Percentiles rank a stretch among this genome's conserved stretches.
Evolutionary conservation across 2,329 filamentous ascomycete genomes (phyloP).

Genomic region (Colletotrichum sp.): DNA sequence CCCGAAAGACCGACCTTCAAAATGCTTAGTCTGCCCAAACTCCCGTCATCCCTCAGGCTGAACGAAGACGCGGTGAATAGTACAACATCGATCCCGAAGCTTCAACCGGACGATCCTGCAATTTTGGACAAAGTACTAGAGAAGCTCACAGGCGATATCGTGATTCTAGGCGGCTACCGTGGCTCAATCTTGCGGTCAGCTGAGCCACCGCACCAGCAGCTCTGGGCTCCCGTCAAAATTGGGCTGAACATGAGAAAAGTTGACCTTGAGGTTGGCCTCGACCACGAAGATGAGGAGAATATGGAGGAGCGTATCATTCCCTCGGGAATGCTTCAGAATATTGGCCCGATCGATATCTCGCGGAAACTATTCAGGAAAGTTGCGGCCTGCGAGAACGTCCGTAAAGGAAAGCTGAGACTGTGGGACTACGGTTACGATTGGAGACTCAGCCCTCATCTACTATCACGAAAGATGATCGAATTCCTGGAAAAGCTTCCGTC

Average conservation of each 20-base stretch:
- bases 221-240: conserved; percentile 95
- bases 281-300: conserved; percentile 79
- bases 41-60: conserved; percentile 41
- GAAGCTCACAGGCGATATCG: conserved; percentile 79
- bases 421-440: conserved; percentile 97
- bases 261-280: conserved; percentile 84
- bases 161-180: conserved; percentile 88
- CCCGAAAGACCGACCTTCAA: conserved; percentile 81
- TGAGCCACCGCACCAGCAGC: conserved; percentile 79
- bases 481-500: conserved; percentile 78
- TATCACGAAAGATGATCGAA: conserved; percentile 72
- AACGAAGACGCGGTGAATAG: conserved; percentile 16
- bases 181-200: conserved; percentile 89
- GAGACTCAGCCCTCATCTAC: conserved; percentile 80
- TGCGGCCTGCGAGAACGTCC: conserved; percentile 74
- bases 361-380: conserved; percentile 81
- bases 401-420: conserved; percentile 73
- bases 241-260: conserved; percentile 91
- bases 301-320: conserved; percentile 86
- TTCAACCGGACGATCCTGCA: conserved; percentile 23
- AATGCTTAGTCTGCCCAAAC: conserved; percentile 65
- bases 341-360: conserved; percentile 90
- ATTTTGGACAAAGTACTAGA: conserved; percentile 63
- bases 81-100: conserved; percentile 26
- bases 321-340: conserved; percentile 87